Evolutionary conservation across 441 rosid species (phyloP).

Genomic region (Kokia cookei): DNA sequence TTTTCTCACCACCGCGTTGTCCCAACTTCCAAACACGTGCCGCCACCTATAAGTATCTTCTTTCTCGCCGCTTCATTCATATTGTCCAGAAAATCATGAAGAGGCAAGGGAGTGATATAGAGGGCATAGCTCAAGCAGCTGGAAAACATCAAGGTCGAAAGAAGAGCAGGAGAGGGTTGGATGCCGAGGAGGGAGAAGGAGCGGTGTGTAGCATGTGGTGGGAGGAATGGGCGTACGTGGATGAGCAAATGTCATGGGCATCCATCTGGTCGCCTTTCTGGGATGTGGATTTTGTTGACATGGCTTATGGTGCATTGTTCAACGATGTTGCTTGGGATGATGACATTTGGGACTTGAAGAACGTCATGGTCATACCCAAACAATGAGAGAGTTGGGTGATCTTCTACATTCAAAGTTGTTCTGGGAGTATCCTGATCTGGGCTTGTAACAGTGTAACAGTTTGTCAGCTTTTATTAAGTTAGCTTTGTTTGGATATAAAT

Average conservation of each 20-base stretch:
- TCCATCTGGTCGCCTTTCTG: slow-evolving; percentile 49
- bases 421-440: no score
- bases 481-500: neutral
- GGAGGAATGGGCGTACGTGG: slow-evolving; percentile 32
- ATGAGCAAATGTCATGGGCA: slow-evolving; percentile 63
- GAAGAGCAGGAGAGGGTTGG: neutral
- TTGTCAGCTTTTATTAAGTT: neutral
- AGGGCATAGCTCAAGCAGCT: neutral
- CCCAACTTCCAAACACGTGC: neutral
- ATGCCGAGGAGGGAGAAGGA: slow-evolving; percentile 7
- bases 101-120: neutral
- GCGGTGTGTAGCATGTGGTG: slow-evolving; percentile 10
- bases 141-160: slow-evolving; percentile 3
- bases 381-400: neutral
- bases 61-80: neutral
- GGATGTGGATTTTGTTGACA: slow-evolving; percentile 50
- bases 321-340: slow-evolving; percentile 60
- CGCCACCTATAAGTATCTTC: neutral
- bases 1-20: no score
- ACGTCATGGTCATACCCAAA: slow-evolving; percentile 21
- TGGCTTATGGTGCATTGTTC: slow-evolving; percentile 33
- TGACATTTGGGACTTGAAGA: slow-evolving; percentile 64
- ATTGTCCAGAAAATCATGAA: neutral
- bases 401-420: neutral
- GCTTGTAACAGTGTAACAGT: neutral